phyloP scores from a whole-genome alignment of 768 basidiomycete genomes.

The Hypholoma fasciculare region DNA sequence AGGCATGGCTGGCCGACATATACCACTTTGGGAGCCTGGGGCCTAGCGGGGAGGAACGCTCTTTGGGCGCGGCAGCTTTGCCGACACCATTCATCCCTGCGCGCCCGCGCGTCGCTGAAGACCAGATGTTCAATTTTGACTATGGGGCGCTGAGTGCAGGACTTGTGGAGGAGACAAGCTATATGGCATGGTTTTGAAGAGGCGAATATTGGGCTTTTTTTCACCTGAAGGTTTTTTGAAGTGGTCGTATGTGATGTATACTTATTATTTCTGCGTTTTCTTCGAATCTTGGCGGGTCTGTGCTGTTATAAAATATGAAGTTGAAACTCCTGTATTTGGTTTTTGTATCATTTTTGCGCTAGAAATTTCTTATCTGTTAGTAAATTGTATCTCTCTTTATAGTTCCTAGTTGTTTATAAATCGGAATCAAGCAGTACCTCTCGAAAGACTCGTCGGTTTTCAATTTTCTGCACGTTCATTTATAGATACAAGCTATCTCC shows the following conservation, averaged over 20 bases:
- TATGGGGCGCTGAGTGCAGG: conserved; percentile 57
- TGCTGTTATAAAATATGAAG: too few relatives aligned
- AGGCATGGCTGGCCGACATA: conserved; percentile 45
- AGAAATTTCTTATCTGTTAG: too few relatives aligned
- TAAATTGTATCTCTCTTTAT: too few relatives aligned
- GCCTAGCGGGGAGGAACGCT: conserved; percentile 40
- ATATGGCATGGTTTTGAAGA: conserved; percentile 62
- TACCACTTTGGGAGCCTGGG: conserved; percentile 46
- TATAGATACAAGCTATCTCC: too few relatives aligned
- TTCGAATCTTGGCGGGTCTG: too few relatives aligned
- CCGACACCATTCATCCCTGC: conserved; percentile 46
- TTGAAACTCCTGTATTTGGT: neutral
- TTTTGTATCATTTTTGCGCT: too few relatives aligned
- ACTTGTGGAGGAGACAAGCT: conserved; percentile 59
- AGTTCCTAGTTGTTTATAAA: too few relatives aligned
- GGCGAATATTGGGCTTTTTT: conserved; percentile 19
- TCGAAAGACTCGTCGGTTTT: too few relatives aligned
- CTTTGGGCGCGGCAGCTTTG: conserved; percentile 33
- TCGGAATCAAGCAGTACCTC: too few relatives aligned
- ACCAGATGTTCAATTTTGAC: conserved; percentile 60
- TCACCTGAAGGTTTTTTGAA: neutral
- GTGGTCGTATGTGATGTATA: too few relatives aligned
- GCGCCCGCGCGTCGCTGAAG: conserved; percentile 50
- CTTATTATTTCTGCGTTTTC: too few relatives aligned
- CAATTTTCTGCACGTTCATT: too few relatives aligned